A percentile compares a stretch with the other conserved stretches of the same genome.
These are phyloP conservation scores for Clavulina sp. DNA, from an alignment of 768 basidiomycete genomes.

Conservation along the genomic window DNA sequence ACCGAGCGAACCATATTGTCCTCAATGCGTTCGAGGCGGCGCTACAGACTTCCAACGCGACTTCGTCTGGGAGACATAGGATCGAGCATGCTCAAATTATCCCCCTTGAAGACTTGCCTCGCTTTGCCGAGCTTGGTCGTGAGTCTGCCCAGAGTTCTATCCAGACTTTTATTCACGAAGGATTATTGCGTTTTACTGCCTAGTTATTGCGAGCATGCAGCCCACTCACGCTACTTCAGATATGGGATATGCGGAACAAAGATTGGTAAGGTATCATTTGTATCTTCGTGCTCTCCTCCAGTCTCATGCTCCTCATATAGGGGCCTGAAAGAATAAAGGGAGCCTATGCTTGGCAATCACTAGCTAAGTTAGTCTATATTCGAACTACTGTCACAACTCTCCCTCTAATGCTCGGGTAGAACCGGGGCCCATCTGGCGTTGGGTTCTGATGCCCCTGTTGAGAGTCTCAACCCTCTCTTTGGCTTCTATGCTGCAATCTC, in stretches of 20 bases:
- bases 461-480: constrained; percentile 71
- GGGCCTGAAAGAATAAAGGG: constrained; percentile 68
- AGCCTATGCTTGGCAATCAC: constrained; percentile 76
- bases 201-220: constrained; percentile 83
- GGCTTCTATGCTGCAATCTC: constrained; percentile 84
- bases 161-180: no score
- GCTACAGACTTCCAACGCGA: constrained; percentile 17
- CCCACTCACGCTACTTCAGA: constrained; percentile 85
- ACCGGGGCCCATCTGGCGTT: constrained; percentile 41
- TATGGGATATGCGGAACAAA: constrained; percentile 80
- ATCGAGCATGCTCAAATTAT: constrained; percentile 93
- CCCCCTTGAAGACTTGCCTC: constrained; percentile 44
- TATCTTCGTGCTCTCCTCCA: not conserved
- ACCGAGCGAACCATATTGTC: constrained; percentile 68
- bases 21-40: constrained; percentile 69
- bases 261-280: constrained; percentile 33
- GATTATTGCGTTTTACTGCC: no score
- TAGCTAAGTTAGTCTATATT: constrained; percentile 40
- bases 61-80: constrained; percentile 34
- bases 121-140: constrained; percentile 62
- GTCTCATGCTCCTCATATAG: constrained; percentile 20
- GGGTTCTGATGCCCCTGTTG: constrained; percentile 90
- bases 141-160: constrained; percentile 16
- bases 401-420: constrained; percentile 9
- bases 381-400: not conserved